Conservation (phyloP, 768 basidiomycete genomes). For the Naematelia aurantialba region DNA sequence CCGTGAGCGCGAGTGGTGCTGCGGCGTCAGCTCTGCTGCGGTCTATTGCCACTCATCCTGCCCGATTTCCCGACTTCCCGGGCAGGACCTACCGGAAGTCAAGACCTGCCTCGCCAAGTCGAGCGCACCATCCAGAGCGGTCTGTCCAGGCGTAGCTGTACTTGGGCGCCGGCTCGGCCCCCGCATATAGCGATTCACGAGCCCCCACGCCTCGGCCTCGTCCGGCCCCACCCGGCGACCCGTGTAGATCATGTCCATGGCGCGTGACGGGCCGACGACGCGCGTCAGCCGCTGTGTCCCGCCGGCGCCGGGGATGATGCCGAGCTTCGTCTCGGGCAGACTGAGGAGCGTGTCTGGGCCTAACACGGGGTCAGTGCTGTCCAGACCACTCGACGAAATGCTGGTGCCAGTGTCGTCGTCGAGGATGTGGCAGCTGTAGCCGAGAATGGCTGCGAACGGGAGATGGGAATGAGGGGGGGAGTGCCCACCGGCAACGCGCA, state of each 20-base stretch:
- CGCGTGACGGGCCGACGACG: constrained; percentile 79
- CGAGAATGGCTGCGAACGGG: background rate
- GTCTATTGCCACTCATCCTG: background rate
- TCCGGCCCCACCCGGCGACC: constrained; percentile 72
- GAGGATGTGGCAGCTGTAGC: background rate
- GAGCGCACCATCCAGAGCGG: constrained; percentile 22
- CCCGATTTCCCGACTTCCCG: background rate
- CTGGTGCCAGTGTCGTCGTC: background rate
- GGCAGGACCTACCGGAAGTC: constrained; percentile 21
- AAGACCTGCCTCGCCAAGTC: constrained; percentile 30
- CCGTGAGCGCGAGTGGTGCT: constrained; percentile 84
- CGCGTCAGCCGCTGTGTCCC: constrained; percentile 85
- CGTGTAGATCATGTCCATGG: constrained; percentile 90
- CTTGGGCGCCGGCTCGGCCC: too few species aligned
- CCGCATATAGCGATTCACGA: constrained; percentile 25
- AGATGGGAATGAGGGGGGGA: background rate
- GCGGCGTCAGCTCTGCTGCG: constrained; percentile 4
- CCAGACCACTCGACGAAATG: background rate
- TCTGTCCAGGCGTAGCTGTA: constrained; percentile 15
- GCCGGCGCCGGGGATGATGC: constrained; percentile 90
- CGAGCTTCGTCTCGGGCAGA: constrained; percentile 88
- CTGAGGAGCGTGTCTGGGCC: constrained; percentile 66
- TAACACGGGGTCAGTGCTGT: background rate
- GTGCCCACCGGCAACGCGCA: constrained; percentile 75
- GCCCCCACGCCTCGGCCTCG: constrained; percentile 62